Evolutionary conservation across 352 stramenopile species (phyloP), one percentile per base, ranked within the genome.

Genomic region (Aphanomyces invadans): DNA sequence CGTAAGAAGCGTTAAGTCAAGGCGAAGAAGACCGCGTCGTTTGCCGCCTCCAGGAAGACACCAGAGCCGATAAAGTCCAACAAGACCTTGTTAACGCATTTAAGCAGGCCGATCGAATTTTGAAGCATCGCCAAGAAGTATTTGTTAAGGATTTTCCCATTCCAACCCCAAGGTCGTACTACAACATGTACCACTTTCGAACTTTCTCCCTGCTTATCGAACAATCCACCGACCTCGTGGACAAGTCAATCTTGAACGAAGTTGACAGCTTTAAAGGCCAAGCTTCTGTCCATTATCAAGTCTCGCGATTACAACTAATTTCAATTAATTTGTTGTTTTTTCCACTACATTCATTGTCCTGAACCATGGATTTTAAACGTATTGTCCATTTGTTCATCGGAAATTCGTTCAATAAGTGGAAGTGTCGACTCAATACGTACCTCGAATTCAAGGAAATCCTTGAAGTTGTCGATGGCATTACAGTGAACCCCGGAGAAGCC

Each of bases 251-350:
- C n/a, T n/a, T n/a, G 39, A 48, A 48, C 39, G 21, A 48, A 48
- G 15, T 48, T n/a, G 15, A 48, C 39, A 1, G 21, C 17, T 15
- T 48, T 48, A n/a, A 15, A 48, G 1, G 15, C 15, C 39, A 48
- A 48, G 39, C 39, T 1, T 1, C 39, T 48, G 1, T n/a, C 39
- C 17, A n/a, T 48, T 48, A 48, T 48, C 39, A 48, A 48, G 21
- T 48, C 39, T 48, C 39, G 39, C 39, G 39, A n/a, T 48, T 48
- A 48, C 39, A 48, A 48, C 39, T 48, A 48, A 48, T 48, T 48
- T 48, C n/a, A 48, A 48, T 48, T 48, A 48, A 48, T 48, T 48
- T n/a, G 39, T 48, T n/a, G n/a, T 48, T 48, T n/a, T n/a, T 48
- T n/a, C 39, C 17, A 48, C n/a, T n/a, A 48, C 39, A 48, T 48